Evolutionary conservation across 192 early-diverging fungal genomes (phyloP), one percentile per base, ranked within the genome.

Genomic region (Entophlyctis luteolus): DNA sequence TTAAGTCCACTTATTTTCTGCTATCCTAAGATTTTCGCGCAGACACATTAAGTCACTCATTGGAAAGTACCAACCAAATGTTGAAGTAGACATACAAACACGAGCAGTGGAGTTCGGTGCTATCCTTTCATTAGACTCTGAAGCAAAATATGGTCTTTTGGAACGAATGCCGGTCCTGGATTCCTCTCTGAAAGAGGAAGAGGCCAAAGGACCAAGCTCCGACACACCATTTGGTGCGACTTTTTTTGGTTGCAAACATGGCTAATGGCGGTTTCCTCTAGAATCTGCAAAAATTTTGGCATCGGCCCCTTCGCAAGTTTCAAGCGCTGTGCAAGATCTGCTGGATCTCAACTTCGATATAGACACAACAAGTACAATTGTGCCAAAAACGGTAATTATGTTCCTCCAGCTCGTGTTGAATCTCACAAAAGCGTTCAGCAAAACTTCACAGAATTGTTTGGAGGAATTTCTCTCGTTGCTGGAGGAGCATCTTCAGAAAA

Each of bases 51-150:
- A 84, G 56, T 57, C 70, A 4, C 62, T 89, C 16, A 73, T 97
- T 55, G 65, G 67, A 14, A 68, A 79, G 53, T 84, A 89, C 67
- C 78, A 75, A 35, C 76, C 77, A 3, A 91, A 89, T 48, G 86
- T 91, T 58, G 89, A 94, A 65, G 82, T 92, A 0, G 96, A 99
- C 75, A 85, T 93, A 47, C 96, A 99, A 73, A 88, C 93, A 71
- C 91, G 96, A 37, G 91, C 94, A 3, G 88, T 92, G 2, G 96
- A 99, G 78, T 96, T 88, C 72, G 79, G 74, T 25, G 86, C 88
- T 54, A 77, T 96, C 16, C 87, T 93, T 62, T 36, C 68, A 37
- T 54, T 79, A 4, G 86, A 87, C 47, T 31, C 46, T 81, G 89
- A 72, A 79, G 89, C 45, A 47, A 62, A 48, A 46, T 63, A 29